These are phyloP conservation scores for Scedosporium dehoogii DNA, from an alignment of 2,329 filamentous ascomycete genomes.

Conservation along the genomic window DNA sequence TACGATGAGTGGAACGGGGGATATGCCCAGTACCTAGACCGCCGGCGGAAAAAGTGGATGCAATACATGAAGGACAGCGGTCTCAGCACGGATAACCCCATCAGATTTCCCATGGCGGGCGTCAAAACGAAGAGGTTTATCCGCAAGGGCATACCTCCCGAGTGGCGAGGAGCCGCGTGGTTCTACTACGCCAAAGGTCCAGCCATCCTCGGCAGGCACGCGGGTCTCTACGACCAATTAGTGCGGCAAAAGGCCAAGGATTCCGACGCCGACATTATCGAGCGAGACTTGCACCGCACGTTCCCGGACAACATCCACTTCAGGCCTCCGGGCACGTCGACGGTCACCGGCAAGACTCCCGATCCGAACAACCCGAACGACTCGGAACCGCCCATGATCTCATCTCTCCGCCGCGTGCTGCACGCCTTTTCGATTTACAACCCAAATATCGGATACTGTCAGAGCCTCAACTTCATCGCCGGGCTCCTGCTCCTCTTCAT, in stretches of 20 bases:
- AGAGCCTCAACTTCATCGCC: slow-evolving; percentile 90
- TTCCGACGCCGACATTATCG: slow-evolving; percentile 79
- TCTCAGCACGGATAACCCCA: slow-evolving; percentile 60
- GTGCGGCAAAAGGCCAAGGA: slow-evolving; percentile 55
- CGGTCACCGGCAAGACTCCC: slow-evolving; percentile 20
- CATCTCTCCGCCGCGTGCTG: slow-evolving; percentile 72
- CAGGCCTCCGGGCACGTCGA: slow-evolving; percentile 49
- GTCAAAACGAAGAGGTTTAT: slow-evolving; percentile 84
- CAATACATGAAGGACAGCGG: slow-evolving; percentile 66
- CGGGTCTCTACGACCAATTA: slow-evolving; percentile 65
- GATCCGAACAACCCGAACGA: slow-evolving; percentile 25
- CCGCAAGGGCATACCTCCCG: slow-evolving; percentile 85
- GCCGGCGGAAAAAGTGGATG: slow-evolving; percentile 74
- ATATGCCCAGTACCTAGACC: slow-evolving; percentile 66
- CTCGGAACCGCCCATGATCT: slow-evolving; percentile 62
- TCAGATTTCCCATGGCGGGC: slow-evolving; percentile 68
- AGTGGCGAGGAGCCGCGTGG: slow-evolving; percentile 93
- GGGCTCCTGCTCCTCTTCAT: slow-evolving; percentile 85
- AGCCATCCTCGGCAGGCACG: slow-evolving; percentile 63
- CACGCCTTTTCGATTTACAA: slow-evolving; percentile 88
- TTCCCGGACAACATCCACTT: slow-evolving; percentile 93
- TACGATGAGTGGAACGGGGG: slow-evolving; percentile 73
- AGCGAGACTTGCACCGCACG: slow-evolving; percentile 84
- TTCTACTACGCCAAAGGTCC: slow-evolving; percentile 92
- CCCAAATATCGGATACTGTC: slow-evolving; percentile 86